Conservation (phyloP, 371 early-diverging fungal genomes). For the Haplosporangium sp. region DNA sequence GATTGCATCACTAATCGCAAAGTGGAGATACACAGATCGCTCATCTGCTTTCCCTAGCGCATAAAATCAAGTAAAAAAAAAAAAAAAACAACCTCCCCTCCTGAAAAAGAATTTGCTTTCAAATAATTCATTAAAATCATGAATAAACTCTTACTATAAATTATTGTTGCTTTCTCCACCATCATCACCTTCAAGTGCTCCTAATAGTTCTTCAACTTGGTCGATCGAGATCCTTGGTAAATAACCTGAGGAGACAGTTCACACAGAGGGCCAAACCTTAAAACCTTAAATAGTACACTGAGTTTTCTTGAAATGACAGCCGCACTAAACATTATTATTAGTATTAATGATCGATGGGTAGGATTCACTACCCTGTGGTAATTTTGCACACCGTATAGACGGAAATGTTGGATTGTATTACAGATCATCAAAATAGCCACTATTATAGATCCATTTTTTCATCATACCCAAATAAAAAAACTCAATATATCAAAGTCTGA, state of each 20-base stretch:
- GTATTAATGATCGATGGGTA: too few relatives aligned
- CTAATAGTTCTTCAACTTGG: constrained; percentile 75
- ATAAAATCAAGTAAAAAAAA: constrained; percentile 2
- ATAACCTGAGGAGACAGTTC: too few relatives aligned
- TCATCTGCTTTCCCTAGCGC: background rate
- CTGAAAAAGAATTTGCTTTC: background rate
- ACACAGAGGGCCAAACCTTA: too few relatives aligned
- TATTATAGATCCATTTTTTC: too few relatives aligned
- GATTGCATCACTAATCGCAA: constrained; percentile 17
- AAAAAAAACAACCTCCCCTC: background rate
- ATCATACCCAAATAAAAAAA: background rate
- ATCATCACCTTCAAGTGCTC: constrained; percentile 43
- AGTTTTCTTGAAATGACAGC: too few relatives aligned
- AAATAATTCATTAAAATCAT: background rate
- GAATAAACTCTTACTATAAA: background rate
- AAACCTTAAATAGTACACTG: too few relatives aligned
- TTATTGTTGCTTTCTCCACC: background rate
- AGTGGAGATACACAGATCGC: constrained; percentile 1
- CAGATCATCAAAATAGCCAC: too few relatives aligned
- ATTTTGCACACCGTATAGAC: too few relatives aligned
- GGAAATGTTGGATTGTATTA: too few relatives aligned
- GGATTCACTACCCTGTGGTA: too few relatives aligned
- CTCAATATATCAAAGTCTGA: too few relatives aligned
- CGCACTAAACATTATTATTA: too few relatives aligned
- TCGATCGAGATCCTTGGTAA: constrained; percentile 65